phyloP scores from a whole-genome alignment of 108 stramenopile species.

The Cylindrotheca closterium region DNA sequence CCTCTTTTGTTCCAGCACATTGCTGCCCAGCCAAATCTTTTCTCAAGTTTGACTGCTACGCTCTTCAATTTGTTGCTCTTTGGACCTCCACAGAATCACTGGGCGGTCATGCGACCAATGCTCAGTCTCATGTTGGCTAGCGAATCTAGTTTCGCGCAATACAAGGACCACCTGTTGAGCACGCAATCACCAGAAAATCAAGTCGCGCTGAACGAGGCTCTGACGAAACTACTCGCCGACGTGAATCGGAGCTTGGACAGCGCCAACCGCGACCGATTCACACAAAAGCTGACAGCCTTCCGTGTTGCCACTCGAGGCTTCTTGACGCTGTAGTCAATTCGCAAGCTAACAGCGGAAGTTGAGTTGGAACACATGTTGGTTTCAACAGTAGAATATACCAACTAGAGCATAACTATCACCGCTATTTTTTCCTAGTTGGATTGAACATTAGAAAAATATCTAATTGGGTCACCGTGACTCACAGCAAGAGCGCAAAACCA shows the following conservation, averaged over 20 bases:
- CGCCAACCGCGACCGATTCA: conserved; percentile 95
- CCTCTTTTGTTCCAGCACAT: conserved; percentile 52
- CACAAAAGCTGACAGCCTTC: conserved; percentile 94
- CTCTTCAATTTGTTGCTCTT: conserved; percentile 96
- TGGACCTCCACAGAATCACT: conserved; percentile 93
- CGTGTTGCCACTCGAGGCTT: conserved; percentile 91
- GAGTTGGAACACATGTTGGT: too few species aligned
- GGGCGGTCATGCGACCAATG: conserved; percentile 98
- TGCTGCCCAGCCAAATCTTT: conserved; percentile 85
- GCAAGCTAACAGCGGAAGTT: too few species aligned
- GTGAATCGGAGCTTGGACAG: conserved; percentile 91
- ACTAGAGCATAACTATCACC: too few species aligned
- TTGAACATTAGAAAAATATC: too few species aligned
- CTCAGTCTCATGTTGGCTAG: conserved; percentile 95
- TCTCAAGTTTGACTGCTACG: conserved; percentile 88
- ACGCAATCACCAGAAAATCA: conserved; percentile 92
- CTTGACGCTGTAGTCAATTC: conserved; percentile 90
- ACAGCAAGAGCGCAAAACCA: too few species aligned
- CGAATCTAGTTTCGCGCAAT: conserved; percentile 86
- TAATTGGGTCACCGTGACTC: too few species aligned
- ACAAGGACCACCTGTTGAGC: conserved; percentile 90
- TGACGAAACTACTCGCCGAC: conserved; percentile 88
- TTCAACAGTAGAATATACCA: too few species aligned
- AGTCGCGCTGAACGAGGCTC: conserved; percentile 85
- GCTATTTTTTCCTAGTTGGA: too few species aligned